Evolutionary conservation across 2,329 filamentous ascomycete genomes (phyloP), one percentile per base, ranked within the genome.

Genomic region (Pseudogymnoascus pannorum): DNA sequence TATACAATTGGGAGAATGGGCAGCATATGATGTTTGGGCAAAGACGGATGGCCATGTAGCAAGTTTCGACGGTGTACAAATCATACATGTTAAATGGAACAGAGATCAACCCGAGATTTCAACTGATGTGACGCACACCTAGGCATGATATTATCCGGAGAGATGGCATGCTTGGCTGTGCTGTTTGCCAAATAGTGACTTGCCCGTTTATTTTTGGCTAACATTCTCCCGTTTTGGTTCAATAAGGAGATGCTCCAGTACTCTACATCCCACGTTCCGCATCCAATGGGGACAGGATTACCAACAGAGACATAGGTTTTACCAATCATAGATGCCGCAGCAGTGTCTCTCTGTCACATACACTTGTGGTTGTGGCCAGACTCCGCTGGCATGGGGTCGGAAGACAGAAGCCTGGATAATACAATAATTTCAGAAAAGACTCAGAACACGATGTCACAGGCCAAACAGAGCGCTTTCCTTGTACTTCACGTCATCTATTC

Each of bases 71-170:
- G 29, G 61, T 57, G 60, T 62, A 57, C 54, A 57, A 57, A 58
- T 57, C 22, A 51, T 44, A 57, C 35, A 60, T 38, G 20, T 60
- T 59, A 54, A 62, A 57, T 59, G 60, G 44, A 54, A 54, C 44
- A 54, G 24, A 31, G 44, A 54, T 51, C 44, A 31, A 54, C 9
- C 24, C 44, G 24, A 54, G n/a, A 54, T 29, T 54, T 54, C 24
- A 31, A 58, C 22, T 40, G 36, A 58, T 22, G 16, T 24, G 57
- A 58, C 16, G n/a, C 36, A n/a, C 20, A 29, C 5, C 18, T 7
- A 5, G 33, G n/a, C 57, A 3, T 54, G 44, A 31, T 29, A 9
- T 16, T 48, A 18, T 7, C 4, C 24, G 44, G 18, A 18, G 24
- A 29, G 14, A 7, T 4, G 31, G 4, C n/a, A 29, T 54, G 2